Evolutionary conservation across 2,329 filamentous ascomycete species (phyloP).

Genomic region (Sporothrix pseudoabietina): DNA sequence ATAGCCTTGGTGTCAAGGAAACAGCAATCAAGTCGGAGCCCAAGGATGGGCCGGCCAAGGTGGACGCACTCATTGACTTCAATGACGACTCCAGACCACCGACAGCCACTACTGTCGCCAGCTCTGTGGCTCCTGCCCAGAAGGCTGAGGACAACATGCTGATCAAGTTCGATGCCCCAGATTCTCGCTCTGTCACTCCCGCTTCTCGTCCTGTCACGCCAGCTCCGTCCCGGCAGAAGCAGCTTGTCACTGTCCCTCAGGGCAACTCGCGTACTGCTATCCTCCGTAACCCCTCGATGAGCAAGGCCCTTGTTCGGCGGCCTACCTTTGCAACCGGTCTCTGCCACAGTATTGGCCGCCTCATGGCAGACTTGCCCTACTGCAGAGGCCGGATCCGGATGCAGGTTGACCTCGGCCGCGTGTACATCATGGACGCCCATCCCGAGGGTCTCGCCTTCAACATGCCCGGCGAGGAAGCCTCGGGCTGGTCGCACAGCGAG

Average conservation of each 20-base stretch:
- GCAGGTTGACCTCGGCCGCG: conserved; percentile 39
- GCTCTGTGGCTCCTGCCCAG: neutral
- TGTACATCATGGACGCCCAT: conserved; percentile 36
- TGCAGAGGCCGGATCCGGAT: conserved; percentile 36
- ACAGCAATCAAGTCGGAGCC: neutral
- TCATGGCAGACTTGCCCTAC: conserved; percentile 35
- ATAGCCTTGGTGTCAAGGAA: neutral
- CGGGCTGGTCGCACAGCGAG: conserved; percentile 36
- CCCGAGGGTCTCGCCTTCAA: conserved; percentile 38
- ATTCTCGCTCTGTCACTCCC: neutral
- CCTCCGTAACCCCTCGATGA: neutral
- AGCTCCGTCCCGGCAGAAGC: neutral
- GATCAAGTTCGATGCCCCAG: neutral
- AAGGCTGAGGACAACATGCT: neutral
- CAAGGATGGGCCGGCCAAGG: neutral
- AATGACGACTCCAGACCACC: neutral
- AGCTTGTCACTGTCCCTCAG: neutral
- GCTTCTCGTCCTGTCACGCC: neutral
- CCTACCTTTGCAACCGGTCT: conserved; percentile 26
- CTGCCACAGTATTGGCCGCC: conserved; percentile 24
- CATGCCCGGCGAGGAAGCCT: conserved; percentile 28
- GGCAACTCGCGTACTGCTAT: neutral
- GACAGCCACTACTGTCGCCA: neutral
- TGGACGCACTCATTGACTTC: neutral
- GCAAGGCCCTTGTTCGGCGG: conserved; percentile 26